phyloP scores from a whole-genome alignment of 176 grass and related monocot species.

The Dendrocalamus sinicus region DNA sequence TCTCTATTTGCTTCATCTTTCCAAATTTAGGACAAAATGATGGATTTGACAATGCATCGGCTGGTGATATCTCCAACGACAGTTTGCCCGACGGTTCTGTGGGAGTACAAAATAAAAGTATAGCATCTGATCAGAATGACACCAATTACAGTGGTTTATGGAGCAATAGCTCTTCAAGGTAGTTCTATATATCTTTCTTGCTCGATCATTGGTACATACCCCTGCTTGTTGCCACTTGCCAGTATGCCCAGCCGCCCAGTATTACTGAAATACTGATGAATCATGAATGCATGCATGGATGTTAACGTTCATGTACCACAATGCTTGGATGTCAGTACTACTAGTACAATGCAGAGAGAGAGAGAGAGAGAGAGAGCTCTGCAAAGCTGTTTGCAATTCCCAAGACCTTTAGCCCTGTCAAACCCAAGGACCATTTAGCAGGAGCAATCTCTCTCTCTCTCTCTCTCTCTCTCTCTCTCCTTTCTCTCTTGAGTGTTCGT shows the following conservation, averaged over 20 bases:
- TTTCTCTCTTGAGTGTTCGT: neutral
- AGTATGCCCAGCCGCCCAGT: neutral
- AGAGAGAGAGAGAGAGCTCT: neutral
- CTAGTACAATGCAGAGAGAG: neutral
- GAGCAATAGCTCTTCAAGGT: slow-evolving; percentile 65
- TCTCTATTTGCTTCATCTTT: neutral
- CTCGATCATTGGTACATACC: neutral
- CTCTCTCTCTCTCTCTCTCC: neutral
- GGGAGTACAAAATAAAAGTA: slow-evolving; percentile 20
- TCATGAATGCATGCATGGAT: slow-evolving; percentile 21
- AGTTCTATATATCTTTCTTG: neutral
- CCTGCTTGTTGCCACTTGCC: neutral
- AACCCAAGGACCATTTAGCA: slow-evolving; percentile 4
- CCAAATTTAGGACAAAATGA: slow-evolving; percentile 41
- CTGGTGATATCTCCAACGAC: slow-evolving; percentile 56
- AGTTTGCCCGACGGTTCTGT: slow-evolving; percentile 38
- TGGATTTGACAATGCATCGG: slow-evolving; percentile 55
- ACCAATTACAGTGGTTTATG: slow-evolving; percentile 45
- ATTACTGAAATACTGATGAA: slow-evolving; percentile 30
- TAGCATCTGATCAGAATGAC: slow-evolving; percentile 28
- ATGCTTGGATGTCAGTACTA: neutral
- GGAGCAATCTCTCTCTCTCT: neutral
- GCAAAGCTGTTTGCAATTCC: slow-evolving; percentile 46
- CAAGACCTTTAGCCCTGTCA: slow-evolving; percentile 49
- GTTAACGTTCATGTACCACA: neutral